Evolutionary conservation across 1,284 basidiomycete species (phyloP), one percentile per base, ranked within the genome.

Genomic region (Hypsizygus ulmarius): DNA sequence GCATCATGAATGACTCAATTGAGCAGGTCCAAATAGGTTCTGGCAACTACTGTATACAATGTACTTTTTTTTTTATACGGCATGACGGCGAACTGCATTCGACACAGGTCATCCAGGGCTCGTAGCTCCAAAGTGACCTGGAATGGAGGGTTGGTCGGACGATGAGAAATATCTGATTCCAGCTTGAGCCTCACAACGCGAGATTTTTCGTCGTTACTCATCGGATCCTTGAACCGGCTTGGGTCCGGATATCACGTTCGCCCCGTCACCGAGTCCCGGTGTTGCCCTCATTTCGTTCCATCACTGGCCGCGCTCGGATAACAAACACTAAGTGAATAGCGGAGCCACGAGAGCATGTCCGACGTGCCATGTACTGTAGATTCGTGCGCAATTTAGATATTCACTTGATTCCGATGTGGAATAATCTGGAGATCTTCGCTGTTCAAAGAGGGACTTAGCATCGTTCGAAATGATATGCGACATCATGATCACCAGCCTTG

Each of bases 1-100:
- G n/a, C n/a, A n/a, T n/a, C n/a, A n/a, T n/a, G 37, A 25, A 48
- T 51, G 42, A 48, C 42, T 45, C 50, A 51, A 5, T 9, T 39
- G 16, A 12, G 30, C 27, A 45, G 30, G 8, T 49, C 47, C 33
- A 36, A 40, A 49, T 29, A 36, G 45, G n/a, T 18, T 42, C 30
- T 34, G 39, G 29, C 37, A 27, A 16, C 39, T 30, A 16, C 45
- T 40, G 30, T 38, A 19, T 34, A 18, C 43, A n/a, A n/a, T n/a
- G n/a, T n/a, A n/a, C n/a, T n/a, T n/a, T n/a, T n/a, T n/a, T 45
- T 16, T 37, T 37, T 45, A 28, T 25, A 38, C 43, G 36, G 36
- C 35, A n/a, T 36, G 27, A n/a, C 5, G 15, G 16, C 18, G 37
- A 18, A 25, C 4, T 21, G 27, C 12, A 18, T 18, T 18, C 16